Percentiles rank a stretch among this genome's conserved stretches.
Conservation (phyloP, 78 protist species). For the Dictyostelium purpureum region DNA sequence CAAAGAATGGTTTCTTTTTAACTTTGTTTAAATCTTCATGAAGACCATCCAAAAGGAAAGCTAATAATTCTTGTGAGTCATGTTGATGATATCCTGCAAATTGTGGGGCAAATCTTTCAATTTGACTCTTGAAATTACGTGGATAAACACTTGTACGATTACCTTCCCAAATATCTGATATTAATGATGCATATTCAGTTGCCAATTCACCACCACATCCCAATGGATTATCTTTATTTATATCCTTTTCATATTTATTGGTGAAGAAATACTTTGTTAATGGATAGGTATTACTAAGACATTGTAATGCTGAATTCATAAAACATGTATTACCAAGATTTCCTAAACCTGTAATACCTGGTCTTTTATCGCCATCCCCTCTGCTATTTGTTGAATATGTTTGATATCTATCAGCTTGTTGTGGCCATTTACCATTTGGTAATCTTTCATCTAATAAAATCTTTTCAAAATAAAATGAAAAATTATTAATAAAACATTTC, state of each 20-base stretch:
- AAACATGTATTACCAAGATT: constrained; percentile 97
- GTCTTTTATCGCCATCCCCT: constrained; percentile 41
- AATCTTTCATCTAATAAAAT: constrained; percentile 51
- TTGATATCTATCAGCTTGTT: not conserved
- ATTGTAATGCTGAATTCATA: constrained; percentile 92
- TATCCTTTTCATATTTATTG: constrained; percentile 17
- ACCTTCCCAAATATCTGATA: constrained; percentile 77
- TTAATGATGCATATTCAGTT: constrained; percentile 43
- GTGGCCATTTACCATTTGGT: constrained; percentile 59
- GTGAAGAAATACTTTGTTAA: constrained; percentile 74
- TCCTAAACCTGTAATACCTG: constrained; percentile 84
- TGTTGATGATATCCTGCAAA: constrained; percentile 91
- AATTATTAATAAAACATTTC: not conserved
- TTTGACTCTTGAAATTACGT: constrained; percentile 67
- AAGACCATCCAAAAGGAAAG: constrained; percentile 85
- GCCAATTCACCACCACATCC: constrained; percentile 89
- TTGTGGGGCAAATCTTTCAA: constrained; percentile 84
- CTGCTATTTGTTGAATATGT: not conserved
- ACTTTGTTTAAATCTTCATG: constrained; percentile 96
- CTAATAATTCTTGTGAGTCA: constrained; percentile 89
- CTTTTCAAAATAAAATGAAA: too few species aligned
- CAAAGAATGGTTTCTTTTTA: constrained; percentile 74
- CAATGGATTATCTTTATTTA: constrained; percentile 86
- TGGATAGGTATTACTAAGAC: constrained; percentile 56
- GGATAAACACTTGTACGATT: constrained; percentile 47